Evolutionary conservation across 2,329 filamentous ascomycete genomes (phyloP).

Genomic region (Ciborinia camelliae): DNA sequence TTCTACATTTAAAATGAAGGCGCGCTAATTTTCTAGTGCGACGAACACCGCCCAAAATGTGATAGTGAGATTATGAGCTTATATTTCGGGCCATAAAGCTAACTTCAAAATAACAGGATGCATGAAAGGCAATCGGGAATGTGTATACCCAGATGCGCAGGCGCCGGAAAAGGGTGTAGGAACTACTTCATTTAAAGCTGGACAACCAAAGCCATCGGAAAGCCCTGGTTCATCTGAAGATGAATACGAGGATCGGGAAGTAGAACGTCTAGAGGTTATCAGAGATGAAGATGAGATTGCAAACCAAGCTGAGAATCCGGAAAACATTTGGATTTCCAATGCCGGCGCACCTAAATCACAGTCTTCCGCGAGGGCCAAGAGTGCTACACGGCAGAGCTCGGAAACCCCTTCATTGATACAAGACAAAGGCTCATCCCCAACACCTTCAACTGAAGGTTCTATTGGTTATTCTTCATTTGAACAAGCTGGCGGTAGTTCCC

Average conservation of each 20-base stretch:
- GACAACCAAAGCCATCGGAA: slow-evolving; percentile 33
- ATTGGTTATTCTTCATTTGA: slow-evolving; percentile 31
- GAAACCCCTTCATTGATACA: slow-evolving; percentile 53
- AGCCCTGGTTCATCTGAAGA: slow-evolving; percentile 52
- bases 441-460: slow-evolving; percentile 46
- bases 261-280: slow-evolving; percentile 51
- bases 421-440: slow-evolving; percentile 51
- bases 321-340: background rate
- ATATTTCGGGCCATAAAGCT: slow-evolving; percentile 27
- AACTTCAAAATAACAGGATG: slow-evolving; percentile 57
- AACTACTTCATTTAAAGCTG: slow-evolving; percentile 38
- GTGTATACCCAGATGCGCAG: slow-evolving; percentile 76
- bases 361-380: slow-evolving; percentile 39
- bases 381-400: slow-evolving; percentile 46
- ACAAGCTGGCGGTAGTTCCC: slow-evolving; percentile 15
- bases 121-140: slow-evolving; percentile 86
- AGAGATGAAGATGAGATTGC: slow-evolving; percentile 50
- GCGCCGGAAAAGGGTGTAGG: slow-evolving; percentile 37
- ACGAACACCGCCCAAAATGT: slow-evolving; percentile 82
- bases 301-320: slow-evolving; percentile 19
- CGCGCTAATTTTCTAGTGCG: slow-evolving; percentile 61
- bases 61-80: slow-evolving; percentile 54
- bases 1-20: background rate
- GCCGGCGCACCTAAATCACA: slow-evolving; percentile 36
- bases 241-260: slow-evolving; percentile 47